Percentiles rank a stretch among this genome's conserved stretches.
Evolutionary conservation across 2,329 filamentous ascomycete genomes (phyloP).

Genomic region (Aplosporella prunicola): DNA sequence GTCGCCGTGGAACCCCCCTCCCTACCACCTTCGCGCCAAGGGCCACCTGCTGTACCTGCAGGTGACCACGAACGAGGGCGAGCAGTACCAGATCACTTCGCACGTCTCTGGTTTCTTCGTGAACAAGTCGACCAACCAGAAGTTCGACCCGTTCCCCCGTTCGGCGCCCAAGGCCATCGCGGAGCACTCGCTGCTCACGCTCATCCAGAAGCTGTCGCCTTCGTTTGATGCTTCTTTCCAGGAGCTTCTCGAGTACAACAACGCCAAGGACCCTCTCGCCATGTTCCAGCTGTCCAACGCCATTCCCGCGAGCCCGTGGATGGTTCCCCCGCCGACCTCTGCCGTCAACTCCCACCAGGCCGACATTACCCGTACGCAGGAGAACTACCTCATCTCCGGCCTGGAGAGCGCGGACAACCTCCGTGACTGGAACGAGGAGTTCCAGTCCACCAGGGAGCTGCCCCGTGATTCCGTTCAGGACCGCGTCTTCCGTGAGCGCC

Average conservation of each 20-base stretch:
- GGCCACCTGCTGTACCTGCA: constrained; percentile 88
- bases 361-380: constrained; percentile 83
- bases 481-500: constrained; percentile 85
- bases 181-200: constrained; percentile 75
- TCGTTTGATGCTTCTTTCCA: constrained; percentile 72
- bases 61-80: constrained; percentile 84
- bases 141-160: constrained; percentile 84
- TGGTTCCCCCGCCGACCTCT: constrained; percentile 62
- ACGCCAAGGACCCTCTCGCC: constrained; percentile 74
- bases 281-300: constrained; percentile 95
- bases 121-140: constrained; percentile 90
- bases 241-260: constrained; percentile 74
- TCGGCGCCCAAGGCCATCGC: constrained; percentile 66
- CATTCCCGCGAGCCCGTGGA: constrained; percentile 85
- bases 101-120: constrained; percentile 94
- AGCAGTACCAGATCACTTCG: constrained; percentile 87
- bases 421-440: constrained; percentile 98
- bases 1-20: constrained; percentile 93
- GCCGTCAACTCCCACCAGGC: constrained; percentile 61
- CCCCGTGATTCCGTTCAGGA: constrained; percentile 92
- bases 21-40: constrained; percentile 79
- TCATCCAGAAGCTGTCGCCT: constrained; percentile 71
- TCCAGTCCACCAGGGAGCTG: constrained; percentile 91
- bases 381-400: constrained; percentile 81
- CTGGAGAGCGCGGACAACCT: constrained; percentile 90